These are phyloP conservation scores for Amanita rubescens DNA, from an alignment of 768 basidiomycete species.

Conservation along the genomic window DNA sequence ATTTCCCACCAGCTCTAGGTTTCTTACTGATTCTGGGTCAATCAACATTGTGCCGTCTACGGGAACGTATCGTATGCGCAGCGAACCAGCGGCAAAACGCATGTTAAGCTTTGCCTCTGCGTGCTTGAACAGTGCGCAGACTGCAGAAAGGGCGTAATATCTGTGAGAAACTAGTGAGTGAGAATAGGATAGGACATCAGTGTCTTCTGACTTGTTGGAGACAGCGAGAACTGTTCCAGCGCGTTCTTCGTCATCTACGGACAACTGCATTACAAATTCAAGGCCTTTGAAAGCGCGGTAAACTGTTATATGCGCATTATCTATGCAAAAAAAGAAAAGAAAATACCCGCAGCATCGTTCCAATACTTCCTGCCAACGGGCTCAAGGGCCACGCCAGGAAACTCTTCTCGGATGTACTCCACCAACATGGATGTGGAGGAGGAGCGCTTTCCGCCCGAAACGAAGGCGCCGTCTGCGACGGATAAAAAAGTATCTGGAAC, in stretches of 20 bases:
- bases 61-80: conserved; percentile 68
- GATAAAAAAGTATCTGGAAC: conserved; percentile 80
- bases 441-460: conserved; percentile 36
- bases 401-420: conserved; percentile 67
- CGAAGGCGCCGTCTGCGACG: conserved; percentile 39
- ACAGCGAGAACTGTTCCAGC: conserved; percentile 74
- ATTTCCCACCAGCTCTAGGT: conserved; percentile 86
- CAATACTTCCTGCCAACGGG: conserved; percentile 75
- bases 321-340: not conserved
- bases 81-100: conserved; percentile 60
- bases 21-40: conserved; percentile 80
- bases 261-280: conserved; percentile 71
- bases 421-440: conserved; percentile 55
- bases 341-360: conserved; percentile 74
- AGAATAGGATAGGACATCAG: conserved; percentile 31
- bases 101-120: conserved; percentile 63
- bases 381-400: conserved; percentile 58
- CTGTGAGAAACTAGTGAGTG: conserved; percentile 29
- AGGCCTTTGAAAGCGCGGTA: conserved; percentile 35
- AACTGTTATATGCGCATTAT: not conserved
- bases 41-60: conserved; percentile 94
- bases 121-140: conserved; percentile 83
- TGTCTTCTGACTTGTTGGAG: conserved; percentile 53
- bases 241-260: conserved; percentile 74
- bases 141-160: conserved; percentile 84